Evolutionary conservation across 176 grass and related monocot species (phyloP).

Genomic region (Carex pumila): DNA sequence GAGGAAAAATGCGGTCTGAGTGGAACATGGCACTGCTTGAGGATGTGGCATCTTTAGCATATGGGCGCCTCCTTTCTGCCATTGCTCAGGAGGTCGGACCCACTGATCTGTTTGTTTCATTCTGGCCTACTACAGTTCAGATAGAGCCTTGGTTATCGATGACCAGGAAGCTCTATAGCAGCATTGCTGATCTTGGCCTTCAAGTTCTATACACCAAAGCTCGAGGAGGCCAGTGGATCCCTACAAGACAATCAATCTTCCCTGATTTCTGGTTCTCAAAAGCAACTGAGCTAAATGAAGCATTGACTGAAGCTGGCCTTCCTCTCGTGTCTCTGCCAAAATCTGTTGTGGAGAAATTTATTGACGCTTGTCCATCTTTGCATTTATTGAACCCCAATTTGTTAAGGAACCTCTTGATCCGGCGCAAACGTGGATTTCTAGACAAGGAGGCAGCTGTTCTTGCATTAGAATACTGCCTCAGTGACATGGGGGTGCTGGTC

Average conservation of each 20-base stretch:
- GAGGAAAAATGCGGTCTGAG: conserved; percentile 85
- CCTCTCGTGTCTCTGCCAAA: conserved; percentile 74
- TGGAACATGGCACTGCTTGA: conserved; percentile 90
- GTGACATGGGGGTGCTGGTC: conserved; percentile 44
- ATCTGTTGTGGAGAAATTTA: conserved; percentile 67
- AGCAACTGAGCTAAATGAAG: conserved; percentile 57
- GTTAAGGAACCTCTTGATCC: conserved; percentile 80
- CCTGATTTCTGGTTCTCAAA: conserved; percentile 84
- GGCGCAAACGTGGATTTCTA: conserved; percentile 63
- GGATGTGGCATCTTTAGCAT: conserved; percentile 84
- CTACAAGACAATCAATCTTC: conserved; percentile 90
- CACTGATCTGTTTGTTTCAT: conserved; percentile 71
- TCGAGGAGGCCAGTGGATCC: conserved; percentile 90
- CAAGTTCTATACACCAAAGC: conserved; percentile 80
- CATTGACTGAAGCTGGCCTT: conserved; percentile 78
- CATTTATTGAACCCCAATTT: conserved; percentile 84
- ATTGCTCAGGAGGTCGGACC: conserved; percentile 75
- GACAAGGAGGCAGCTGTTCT: conserved; percentile 71
- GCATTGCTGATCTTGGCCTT: conserved; percentile 69
- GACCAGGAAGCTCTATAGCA: conserved; percentile 71
- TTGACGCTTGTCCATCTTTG: conserved; percentile 59
- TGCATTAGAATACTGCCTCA: conserved; percentile 88
- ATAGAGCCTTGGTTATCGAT: conserved; percentile 91
- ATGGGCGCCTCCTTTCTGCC: conserved; percentile 73
- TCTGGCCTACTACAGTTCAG: conserved; percentile 67